A percentile compares a stretch with the other conserved stretches of the same genome.
These are phyloP conservation scores for Boletus fagicola DNA, from an alignment of 768 basidiomycete genomes.

Conservation along the genomic window DNA sequence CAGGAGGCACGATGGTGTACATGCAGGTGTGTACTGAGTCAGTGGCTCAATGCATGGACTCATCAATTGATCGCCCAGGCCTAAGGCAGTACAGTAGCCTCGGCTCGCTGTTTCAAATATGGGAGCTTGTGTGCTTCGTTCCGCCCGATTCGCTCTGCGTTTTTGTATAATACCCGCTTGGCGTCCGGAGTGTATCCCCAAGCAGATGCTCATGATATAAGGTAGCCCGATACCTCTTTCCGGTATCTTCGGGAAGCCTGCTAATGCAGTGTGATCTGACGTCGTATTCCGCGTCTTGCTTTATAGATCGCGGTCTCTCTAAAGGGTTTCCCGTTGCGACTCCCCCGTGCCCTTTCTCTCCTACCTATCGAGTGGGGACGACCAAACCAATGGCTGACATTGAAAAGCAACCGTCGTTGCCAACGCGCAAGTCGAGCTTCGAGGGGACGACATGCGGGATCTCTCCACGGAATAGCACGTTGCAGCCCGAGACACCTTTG, in stretches of 20 bases:
- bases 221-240: slow-evolving; percentile 19
- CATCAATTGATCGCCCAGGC: background rate
- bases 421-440: slow-evolving; percentile 20
- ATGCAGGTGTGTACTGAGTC: background rate
- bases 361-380: slow-evolving; percentile 5
- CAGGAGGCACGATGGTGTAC: background rate
- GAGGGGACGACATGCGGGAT: slow-evolving; percentile 18
- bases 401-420: slow-evolving; percentile 28
- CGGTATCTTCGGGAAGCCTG: slow-evolving; percentile 25
- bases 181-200: slow-evolving; percentile 5
- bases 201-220: slow-evolving; percentile 9
- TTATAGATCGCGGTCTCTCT: slow-evolving; percentile 26
- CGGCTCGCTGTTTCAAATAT: slow-evolving; percentile 4
- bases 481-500: slow-evolving; percentile 19
- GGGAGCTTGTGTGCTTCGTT: slow-evolving; percentile 2
- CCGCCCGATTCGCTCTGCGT: slow-evolving; percentile 6
- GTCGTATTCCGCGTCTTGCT: slow-evolving; percentile 14
- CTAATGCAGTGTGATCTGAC: slow-evolving; percentile 26
- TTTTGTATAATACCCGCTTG: slow-evolving; percentile 16
- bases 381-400: slow-evolving; percentile 27
- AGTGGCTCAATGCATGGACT: background rate
- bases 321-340: slow-evolving; percentile 4
- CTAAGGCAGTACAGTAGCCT: slow-evolving; percentile 2
- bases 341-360: slow-evolving; percentile 14
- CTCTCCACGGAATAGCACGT: slow-evolving; percentile 25